Evolutionary conservation across 2,329 filamentous ascomycete species (phyloP).

Genomic region (Penicillium psychrosexuale): DNA sequence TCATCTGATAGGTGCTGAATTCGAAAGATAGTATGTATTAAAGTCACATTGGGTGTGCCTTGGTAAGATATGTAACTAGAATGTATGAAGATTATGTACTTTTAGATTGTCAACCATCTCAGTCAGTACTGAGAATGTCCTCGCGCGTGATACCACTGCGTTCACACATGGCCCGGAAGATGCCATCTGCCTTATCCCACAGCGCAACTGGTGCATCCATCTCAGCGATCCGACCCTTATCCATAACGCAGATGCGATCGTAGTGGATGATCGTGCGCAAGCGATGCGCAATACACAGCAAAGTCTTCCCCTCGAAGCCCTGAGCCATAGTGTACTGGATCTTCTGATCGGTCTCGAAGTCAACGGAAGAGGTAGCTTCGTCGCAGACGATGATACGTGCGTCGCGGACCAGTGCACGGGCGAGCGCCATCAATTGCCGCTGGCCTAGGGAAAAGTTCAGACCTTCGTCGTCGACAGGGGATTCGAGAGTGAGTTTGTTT

Average conservation of each 20-base stretch:
- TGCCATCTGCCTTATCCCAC: conserved; percentile 66
- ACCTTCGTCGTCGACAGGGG: conserved; percentile 84
- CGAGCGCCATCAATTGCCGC: conserved; percentile 90
- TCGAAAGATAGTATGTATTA: not conserved
- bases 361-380: conserved; percentile 88
- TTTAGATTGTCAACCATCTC: conserved; percentile 4
- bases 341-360: conserved; percentile 95
- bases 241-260: conserved; percentile 96
- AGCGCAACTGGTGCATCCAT: conserved; percentile 72
- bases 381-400: conserved; percentile 95
- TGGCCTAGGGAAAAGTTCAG: conserved; percentile 95
- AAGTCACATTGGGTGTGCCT: not conserved
- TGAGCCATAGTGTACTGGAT: conserved; percentile 85
- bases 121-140: conserved; percentile 30
- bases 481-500: conserved; percentile 59
- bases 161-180: conserved; percentile 89
- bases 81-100: not conserved
- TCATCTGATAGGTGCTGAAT: not conserved
- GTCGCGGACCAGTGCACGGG: conserved; percentile 80
- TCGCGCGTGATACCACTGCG: conserved; percentile 67
- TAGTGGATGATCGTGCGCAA: conserved; percentile 90
- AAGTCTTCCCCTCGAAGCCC: conserved; percentile 80
- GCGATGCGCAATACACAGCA: conserved; percentile 89
- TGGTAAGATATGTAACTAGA: not conserved
- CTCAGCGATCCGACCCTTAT: conserved; percentile 81